Percentiles rank a stretch among this genome's conserved stretches.
Conservation (phyloP, 495 filamentous ascomycete genomes). For the Penicillium manginii region DNA sequence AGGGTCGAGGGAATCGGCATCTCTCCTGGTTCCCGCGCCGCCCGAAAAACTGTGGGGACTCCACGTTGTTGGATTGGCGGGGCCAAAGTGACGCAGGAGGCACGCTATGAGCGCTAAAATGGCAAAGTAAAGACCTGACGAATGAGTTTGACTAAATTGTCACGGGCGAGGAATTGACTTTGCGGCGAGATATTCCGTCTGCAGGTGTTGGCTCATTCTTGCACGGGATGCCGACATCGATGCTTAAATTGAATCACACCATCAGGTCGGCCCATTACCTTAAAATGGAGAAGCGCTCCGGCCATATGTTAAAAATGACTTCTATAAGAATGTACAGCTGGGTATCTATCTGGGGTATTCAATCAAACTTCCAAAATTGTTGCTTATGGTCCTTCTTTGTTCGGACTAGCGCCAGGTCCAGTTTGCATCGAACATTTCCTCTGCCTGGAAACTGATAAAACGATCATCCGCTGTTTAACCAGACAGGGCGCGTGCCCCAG, state of each 20-base stretch:
- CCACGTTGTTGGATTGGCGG: background rate
- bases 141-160: background rate
- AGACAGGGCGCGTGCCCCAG: slow-evolving; percentile 20
- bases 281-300: background rate
- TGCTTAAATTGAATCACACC: background rate
- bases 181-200: background rate
- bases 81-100: background rate
- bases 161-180: background rate
- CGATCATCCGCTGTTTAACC: slow-evolving; percentile 2
- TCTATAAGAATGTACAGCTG: background rate
- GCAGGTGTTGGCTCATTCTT: background rate
- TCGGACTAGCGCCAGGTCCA: background rate
- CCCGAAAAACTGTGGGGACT: slow-evolving; percentile 7
- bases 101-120: slow-evolving; percentile 3
- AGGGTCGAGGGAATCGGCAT: background rate
- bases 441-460: background rate
- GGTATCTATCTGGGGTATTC: no score
- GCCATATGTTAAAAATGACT: background rate
- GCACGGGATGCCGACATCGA: background rate
- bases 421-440: no score
- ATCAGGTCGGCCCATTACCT: background rate
- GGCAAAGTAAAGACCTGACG: slow-evolving; percentile 3
- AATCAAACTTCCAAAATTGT: no score
- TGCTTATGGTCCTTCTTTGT: background rate
- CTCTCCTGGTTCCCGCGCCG: slow-evolving; percentile 1